Base-by-base conservation (phyloP, 2,329 filamentous ascomycete genomes). In the Fusarium albidum region DNA sequence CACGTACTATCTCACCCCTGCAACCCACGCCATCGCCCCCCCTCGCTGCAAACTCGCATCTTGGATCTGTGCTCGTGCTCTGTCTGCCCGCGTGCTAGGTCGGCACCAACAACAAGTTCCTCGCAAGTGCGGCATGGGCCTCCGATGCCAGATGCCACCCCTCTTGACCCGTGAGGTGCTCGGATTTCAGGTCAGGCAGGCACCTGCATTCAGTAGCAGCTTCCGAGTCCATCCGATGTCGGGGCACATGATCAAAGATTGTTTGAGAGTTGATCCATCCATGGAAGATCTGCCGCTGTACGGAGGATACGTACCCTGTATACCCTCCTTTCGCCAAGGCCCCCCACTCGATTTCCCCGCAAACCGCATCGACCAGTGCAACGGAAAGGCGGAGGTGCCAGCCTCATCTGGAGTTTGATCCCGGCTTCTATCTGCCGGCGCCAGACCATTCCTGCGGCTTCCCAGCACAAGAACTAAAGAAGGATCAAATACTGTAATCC, bases 171-270 rank as follows among this genome's bases (percentile, higher is more conserved):
- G 11, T 9, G 29, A 26, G 21, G 13, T 46, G 38, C 43, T 35
- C 25, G 27, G 31, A 17, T 38, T 28, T 15, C 35, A 52, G 15
- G 37, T 49, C 44, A 41, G 18, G 39, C 29, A 11, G 5, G 5
- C 29, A 11, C n/a, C n/a, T n/a, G n/a, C 29, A 12, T 31, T 9
- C 35, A 14, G 29, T 15, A 37, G n/a, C 15, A 37, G 34, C 18
- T 28, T 43, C 54, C 58, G 58, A 49, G 27, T 52, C 28, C 35
- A 37, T 61, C 58, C 58, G 58, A 43, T 48, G 33, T 52, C 54
- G 42, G 39, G 39, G 34, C 58, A 55, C 54, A 59, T 61, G 58
- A 59, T 27, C 58, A 40, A 37, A 17, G 32, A 33, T 31, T 41
- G 14, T 29, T 27, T 58, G 32, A 35, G 32, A 35, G 44, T 12